A percentile compares a stretch with the other conserved stretches of the same genome.
Evolutionary conservation across 2,329 filamentous ascomycete species (phyloP).

Genomic region (Septoria petroselini): DNA sequence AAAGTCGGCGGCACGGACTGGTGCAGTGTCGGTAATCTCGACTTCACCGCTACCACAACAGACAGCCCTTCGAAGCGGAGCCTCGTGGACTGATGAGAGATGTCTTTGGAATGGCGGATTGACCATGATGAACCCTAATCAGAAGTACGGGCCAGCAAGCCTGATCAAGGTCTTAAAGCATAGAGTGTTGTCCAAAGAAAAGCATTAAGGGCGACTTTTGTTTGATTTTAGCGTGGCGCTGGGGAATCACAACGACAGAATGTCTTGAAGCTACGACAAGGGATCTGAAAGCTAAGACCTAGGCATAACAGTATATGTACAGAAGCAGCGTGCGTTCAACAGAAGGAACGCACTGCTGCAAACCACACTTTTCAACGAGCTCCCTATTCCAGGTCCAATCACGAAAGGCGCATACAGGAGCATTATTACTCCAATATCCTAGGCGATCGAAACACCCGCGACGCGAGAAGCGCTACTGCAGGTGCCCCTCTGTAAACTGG

Average conservation of each 20-base stretch:
- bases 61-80: slow-evolving; percentile 20
- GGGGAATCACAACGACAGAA: slow-evolving; percentile 1
- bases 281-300: neutral
- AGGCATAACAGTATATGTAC: neutral
- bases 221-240: slow-evolving; percentile 10
- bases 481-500: neutral
- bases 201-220: too few species aligned
- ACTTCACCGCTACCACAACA: slow-evolving; percentile 33
- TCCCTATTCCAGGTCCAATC: too few species aligned
- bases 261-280: neutral
- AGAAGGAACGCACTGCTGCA: neutral
- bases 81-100: slow-evolving; percentile 20
- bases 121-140: neutral
- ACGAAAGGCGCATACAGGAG: too few species aligned
- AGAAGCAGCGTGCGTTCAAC: neutral
- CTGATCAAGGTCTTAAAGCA: neutral
- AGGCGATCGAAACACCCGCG: neutral
- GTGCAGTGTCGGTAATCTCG: slow-evolving; percentile 55
- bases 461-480: slow-evolving; percentile 3
- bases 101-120: slow-evolving; percentile 11
- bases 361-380: too few species aligned
- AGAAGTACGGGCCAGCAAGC: neutral
- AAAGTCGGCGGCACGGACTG: slow-evolving; percentile 52
- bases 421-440: neutral
- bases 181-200: too few species aligned